phyloP scores from a whole-genome alignment of 2,329 filamentous ascomycete species.

The Rhinocladiella similis region DNA sequence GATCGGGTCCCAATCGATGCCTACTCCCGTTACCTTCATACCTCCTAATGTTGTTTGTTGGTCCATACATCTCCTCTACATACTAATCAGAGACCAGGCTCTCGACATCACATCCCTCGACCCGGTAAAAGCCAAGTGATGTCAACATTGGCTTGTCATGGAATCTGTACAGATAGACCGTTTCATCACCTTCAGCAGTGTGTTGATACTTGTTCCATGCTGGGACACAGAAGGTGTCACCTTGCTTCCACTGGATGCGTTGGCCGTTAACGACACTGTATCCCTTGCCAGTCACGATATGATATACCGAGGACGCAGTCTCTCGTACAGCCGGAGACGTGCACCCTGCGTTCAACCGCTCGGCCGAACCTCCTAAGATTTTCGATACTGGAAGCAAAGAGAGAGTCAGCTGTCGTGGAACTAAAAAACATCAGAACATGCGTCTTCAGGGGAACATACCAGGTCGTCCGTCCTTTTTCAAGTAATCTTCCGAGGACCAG shows the following conservation, averaged over 20 bases:
- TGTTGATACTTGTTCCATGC: constrained; percentile 55
- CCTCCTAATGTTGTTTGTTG: too few species aligned
- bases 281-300: constrained; percentile 52
- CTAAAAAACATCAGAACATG: too few species aligned
- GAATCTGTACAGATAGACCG: constrained; percentile 51
- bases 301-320: constrained; percentile 55
- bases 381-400: constrained; percentile 28
- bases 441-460: constrained; percentile 6
- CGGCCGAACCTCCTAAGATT: constrained; percentile 51
- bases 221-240: constrained; percentile 58
- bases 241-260: constrained; percentile 43
- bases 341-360: constrained; percentile 41
- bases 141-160: constrained; percentile 58
- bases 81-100: constrained; percentile 36
- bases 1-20: too few species aligned
- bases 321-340: constrained; percentile 46
- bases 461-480: constrained; percentile 35
- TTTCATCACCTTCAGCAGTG: constrained; percentile 37
- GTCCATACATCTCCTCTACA: too few species aligned
- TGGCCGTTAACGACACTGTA: constrained; percentile 20
- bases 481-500: constrained; percentile 37
- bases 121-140: constrained; percentile 52
- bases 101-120: constrained; percentile 42
- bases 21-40: too few species aligned
- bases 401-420: not conserved